These are phyloP conservation scores for Phlyctochytrium bullatum DNA, from an alignment of 192 early-diverging fungal genomes.

Conservation along the genomic window DNA sequence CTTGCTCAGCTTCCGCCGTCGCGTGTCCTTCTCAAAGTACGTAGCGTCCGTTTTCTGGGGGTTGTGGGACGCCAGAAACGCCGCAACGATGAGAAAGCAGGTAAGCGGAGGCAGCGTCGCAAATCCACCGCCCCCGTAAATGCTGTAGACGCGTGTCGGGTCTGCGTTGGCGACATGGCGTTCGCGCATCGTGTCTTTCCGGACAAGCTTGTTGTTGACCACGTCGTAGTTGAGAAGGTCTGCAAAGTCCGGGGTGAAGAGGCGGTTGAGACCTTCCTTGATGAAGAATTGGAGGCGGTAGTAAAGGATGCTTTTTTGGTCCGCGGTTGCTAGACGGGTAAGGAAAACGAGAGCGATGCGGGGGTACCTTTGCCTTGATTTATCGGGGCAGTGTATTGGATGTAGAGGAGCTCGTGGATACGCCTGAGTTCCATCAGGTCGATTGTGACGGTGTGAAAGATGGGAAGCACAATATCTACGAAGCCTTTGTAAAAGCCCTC, in stretches of 20 bases:
- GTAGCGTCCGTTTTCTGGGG: conserved; percentile 79
- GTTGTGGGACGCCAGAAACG: conserved; percentile 93
- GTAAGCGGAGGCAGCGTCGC: conserved; percentile 48
- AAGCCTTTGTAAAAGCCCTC: conserved; percentile 75
- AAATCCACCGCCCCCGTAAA: no score
- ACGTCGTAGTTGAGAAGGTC: not conserved
- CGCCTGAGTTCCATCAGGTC: conserved; percentile 88
- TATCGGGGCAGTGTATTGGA: conserved; percentile 86
- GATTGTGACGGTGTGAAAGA: conserved; percentile 74
- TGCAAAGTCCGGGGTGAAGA: not conserved
- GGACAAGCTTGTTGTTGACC: not conserved
- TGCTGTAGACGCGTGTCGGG: no score
- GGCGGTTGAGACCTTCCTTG: conserved; percentile 39
- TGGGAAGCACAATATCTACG: conserved; percentile 75
- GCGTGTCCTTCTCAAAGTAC: conserved; percentile 80
- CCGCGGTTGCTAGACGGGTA: conserved; percentile 55
- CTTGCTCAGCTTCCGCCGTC: no score
- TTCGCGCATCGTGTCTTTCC: no score
- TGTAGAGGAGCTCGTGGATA: conserved; percentile 75
- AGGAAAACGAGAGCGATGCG: no score
- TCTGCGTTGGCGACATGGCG: no score
- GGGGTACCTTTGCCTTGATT: conserved; percentile 62
- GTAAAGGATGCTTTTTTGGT: conserved; percentile 74
- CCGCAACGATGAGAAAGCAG: conserved; percentile 84
- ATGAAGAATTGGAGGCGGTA: conserved; percentile 75